A percentile compares a stretch with the other conserved stretches of the same genome.
These are phyloP conservation scores for Zizania latifolia DNA, from an alignment of 176 grass and related monocot genomes.

Conservation along the genomic window DNA sequence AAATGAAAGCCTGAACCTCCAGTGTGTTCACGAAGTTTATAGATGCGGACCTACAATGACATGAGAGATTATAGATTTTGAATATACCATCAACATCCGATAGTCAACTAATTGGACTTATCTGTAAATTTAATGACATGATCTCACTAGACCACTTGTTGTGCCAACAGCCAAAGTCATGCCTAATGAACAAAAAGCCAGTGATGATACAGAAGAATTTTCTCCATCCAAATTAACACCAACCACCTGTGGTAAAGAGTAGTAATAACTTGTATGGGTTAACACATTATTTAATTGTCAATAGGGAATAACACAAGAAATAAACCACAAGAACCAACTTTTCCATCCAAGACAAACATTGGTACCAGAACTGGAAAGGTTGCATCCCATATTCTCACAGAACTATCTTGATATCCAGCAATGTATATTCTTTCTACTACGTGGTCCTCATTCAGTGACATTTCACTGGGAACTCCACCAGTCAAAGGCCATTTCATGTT, in stretches of 20 bases:
- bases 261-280: background rate
- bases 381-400: slow-evolving; percentile 90
- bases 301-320: background rate
- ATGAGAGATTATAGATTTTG: too few relatives aligned
- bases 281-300: background rate
- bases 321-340: too few relatives aligned
- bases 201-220: slow-evolving; percentile 61
- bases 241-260: slow-evolving; percentile 62
- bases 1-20: slow-evolving; percentile 66
- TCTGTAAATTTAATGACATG: slow-evolving; percentile 17
- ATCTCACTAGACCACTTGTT: slow-evolving; percentile 85
- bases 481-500: too few relatives aligned
- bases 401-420: slow-evolving; percentile 91
- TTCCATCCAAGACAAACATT: too few relatives aligned
- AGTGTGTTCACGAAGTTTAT: slow-evolving; percentile 65
- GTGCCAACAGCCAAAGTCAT: slow-evolving; percentile 77
- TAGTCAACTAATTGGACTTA: slow-evolving; percentile 4
- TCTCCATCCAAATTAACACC: slow-evolving; percentile 47
- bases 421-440: too few relatives aligned
- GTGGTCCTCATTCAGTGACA: too few relatives aligned
- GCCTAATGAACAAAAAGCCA: slow-evolving; percentile 62
- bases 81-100: slow-evolving; percentile 4
- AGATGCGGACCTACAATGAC: too few relatives aligned
- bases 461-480: too few relatives aligned
- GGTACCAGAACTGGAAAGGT: slow-evolving; percentile 76